Evolutionary conservation across 768 basidiomycete species (phyloP).

Genomic region (Phaffia australis): DNA sequence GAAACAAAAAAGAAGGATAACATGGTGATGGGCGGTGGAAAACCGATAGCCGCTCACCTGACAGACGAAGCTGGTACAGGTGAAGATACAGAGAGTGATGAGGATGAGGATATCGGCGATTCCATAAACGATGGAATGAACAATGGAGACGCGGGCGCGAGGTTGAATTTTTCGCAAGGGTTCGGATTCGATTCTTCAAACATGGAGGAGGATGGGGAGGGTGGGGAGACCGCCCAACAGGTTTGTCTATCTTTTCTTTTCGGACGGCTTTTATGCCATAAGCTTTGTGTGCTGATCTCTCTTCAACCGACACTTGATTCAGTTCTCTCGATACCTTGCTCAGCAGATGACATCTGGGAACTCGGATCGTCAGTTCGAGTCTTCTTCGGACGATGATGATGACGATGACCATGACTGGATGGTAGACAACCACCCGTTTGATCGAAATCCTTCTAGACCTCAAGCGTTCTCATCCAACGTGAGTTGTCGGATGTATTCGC

Average conservation of each 20-base stretch:
- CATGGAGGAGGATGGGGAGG: slow-evolving; percentile 43
- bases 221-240: slow-evolving; percentile 43
- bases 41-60: slow-evolving; percentile 5
- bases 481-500: neutral
- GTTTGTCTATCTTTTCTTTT: slow-evolving; percentile 35
- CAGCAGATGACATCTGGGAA: slow-evolving; percentile 25
- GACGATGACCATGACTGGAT: slow-evolving; percentile 29
- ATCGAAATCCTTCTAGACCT: neutral
- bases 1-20: slow-evolving; percentile 77
- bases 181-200: slow-evolving; percentile 49
- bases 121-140: slow-evolving; percentile 24
- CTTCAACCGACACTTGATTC: neutral
- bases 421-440: slow-evolving; percentile 18
- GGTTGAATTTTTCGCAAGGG: slow-evolving; percentile 36
- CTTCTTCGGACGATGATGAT: slow-evolving; percentile 30
- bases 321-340: slow-evolving; percentile 71
- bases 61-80: slow-evolving; percentile 6
- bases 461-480: neutral
- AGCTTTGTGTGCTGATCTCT: neutral
- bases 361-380: slow-evolving; percentile 27
- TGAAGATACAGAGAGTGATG: slow-evolving; percentile 24
- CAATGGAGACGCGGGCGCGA: slow-evolving; percentile 15
- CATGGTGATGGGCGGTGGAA: slow-evolving; percentile 61
- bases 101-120: slow-evolving; percentile 28
- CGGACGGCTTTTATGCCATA: neutral